Base-by-base conservation (phyloP, 78 protist genomes). In the Mantamonas sphyraenae region DNA sequence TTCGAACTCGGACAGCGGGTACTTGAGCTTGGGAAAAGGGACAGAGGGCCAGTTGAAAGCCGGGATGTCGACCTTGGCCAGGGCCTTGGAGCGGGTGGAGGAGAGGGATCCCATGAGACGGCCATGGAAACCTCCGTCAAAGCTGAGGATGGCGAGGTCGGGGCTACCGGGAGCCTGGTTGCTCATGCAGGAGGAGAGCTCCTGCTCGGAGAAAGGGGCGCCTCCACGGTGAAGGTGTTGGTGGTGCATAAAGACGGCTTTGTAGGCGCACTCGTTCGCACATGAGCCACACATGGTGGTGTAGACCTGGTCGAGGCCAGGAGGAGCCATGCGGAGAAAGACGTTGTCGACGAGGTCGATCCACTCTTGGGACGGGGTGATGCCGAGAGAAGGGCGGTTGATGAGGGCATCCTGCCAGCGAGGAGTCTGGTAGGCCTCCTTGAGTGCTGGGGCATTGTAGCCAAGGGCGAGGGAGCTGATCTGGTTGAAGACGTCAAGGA, bases 1-100 rank as follows among this genome's bases (percentile, higher is more conserved):
- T 5, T 14, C 84, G 37, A 72, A 10, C 30, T 73, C 55, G 9
- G 51, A 86, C 50, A 86, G 67, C 56, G 91, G 91, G 43, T 55
- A 86, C 53, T 84, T 86, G 38, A 86, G 83, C 30, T 53, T 38
- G 28, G 90, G 90, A 79, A 86, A 86, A 19, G 66, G 47, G 0
- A 90, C 83, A 37, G 77, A 76, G 30, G 86, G 86, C 88, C 88
- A 86, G 37, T 71, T 79, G 47, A 86, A 86, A 20, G 91, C 88
- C 35, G 91, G 91, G 19, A 86, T 75, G 37, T 86, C 91, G 42
- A 82, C 65, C 58, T 86, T 86, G 76, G 86, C 88, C 64, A 86
- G 56, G 24, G 87, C 76, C 71, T 81, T 82, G 28, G 85, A 77
- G 35, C 90, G 76, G 40, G 91, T 86, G 34, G 85, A 74, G 8